These are phyloP conservation scores for Microbotryum lychnidis-dioicae DNA, from an alignment of 1,284 basidiomycete genomes.

Conservation along the genomic window DNA sequence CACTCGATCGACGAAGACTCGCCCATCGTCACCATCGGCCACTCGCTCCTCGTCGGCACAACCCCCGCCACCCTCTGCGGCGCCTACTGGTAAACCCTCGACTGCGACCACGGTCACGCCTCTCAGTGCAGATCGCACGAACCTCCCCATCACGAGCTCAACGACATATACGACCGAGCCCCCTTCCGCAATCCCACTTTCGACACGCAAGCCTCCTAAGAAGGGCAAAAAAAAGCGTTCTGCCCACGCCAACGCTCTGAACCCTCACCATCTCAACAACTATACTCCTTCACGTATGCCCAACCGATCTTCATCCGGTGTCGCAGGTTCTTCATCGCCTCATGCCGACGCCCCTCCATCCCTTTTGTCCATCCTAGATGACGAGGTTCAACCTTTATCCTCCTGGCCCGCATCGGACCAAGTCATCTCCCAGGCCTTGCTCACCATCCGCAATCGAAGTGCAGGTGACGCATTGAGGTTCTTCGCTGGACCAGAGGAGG, in stretches of 20 bases:
- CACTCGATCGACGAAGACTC: not conserved
- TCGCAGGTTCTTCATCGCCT: not conserved
- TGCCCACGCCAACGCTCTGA: slow-evolving; percentile 38
- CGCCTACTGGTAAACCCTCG: not conserved
- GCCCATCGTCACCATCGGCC: not conserved
- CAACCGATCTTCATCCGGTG: slow-evolving; percentile 1
- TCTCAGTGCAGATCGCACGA: too few species aligned
- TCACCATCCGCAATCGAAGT: too few species aligned
- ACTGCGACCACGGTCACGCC: not conserved
- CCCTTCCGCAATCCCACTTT: slow-evolving; percentile 2
- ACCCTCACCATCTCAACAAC: slow-evolving; percentile 39
- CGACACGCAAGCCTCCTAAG: slow-evolving; percentile 22
- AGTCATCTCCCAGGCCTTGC: slow-evolving; percentile 9
- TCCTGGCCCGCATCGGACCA: slow-evolving; percentile 28
- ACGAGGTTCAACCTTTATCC: slow-evolving; percentile 2
- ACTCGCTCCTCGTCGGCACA: not conserved
- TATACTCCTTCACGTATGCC: slow-evolving; percentile 36
- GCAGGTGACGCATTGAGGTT: slow-evolving; percentile 4
- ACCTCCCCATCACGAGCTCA: not conserved
- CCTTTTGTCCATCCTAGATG: not conserved
- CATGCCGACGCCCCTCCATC: not conserved
- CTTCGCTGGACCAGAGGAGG: slow-evolving; percentile 34
- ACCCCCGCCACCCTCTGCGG: slow-evolving; percentile 1
- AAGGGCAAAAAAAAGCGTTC: slow-evolving; percentile 37
- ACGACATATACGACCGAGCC: not conserved